A percentile compares a stretch with the other conserved stretches of the same genome.
These are phyloP conservation scores for Pseudopyrenochaeta lycopersici DNA, from an alignment of 2,329 filamentous ascomycete genomes.

Conservation along the genomic window DNA sequence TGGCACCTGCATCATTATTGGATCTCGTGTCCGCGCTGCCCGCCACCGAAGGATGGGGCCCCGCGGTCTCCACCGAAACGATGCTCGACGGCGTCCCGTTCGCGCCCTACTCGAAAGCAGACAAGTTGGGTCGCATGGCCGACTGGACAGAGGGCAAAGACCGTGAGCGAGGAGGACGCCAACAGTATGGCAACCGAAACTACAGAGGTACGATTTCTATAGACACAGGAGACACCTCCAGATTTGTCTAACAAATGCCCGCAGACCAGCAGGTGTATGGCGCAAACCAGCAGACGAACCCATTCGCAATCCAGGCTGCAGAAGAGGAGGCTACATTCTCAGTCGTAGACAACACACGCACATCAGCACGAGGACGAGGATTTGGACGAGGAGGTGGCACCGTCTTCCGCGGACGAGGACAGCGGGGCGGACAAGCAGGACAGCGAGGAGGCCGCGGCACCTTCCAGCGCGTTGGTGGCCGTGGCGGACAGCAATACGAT, in stretches of 20 bases:
- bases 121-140: slow-evolving; percentile 98
- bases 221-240: not conserved
- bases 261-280: slow-evolving; percentile 97
- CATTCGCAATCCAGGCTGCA: slow-evolving; percentile 87
- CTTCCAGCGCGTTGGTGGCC: slow-evolving; percentile 76
- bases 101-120: slow-evolving; percentile 97
- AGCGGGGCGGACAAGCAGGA: slow-evolving; percentile 75
- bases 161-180: slow-evolving; percentile 78
- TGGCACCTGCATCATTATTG: slow-evolving; percentile 58
- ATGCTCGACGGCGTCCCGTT: slow-evolving; percentile 95
- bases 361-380: slow-evolving; percentile 80
- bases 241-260: slow-evolving; percentile 21
- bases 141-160: slow-evolving; percentile 97
- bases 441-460: slow-evolving; percentile 76
- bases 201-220: slow-evolving; percentile 74
- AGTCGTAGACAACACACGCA: slow-evolving; percentile 93
- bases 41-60: slow-evolving; percentile 74
- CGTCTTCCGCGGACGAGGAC: slow-evolving; percentile 80
- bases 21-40: slow-evolving; percentile 60
- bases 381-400: slow-evolving; percentile 88
- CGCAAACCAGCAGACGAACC: slow-evolving; percentile 77
- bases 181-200: slow-evolving; percentile 85
- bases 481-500: slow-evolving; percentile 74
- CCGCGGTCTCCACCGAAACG: slow-evolving; percentile 80
- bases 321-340: slow-evolving; percentile 99